Evolutionary conservation across 2,329 filamentous ascomycete species (phyloP).

Genomic region (Parastagonospora avenae): DNA sequence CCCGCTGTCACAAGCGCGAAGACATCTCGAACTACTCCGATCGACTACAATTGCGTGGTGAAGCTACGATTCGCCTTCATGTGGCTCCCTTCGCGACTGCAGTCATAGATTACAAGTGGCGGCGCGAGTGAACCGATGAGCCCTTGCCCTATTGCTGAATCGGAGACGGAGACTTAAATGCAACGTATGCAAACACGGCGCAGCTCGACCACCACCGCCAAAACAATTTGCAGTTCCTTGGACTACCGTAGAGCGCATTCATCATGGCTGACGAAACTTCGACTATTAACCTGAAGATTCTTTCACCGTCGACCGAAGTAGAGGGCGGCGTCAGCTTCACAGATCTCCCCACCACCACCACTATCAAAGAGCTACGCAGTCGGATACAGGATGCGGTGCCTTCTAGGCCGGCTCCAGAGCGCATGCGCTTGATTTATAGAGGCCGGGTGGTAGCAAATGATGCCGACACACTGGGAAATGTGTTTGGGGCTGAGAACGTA

Average conservation of each 20-base stretch:
- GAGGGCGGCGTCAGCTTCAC: conserved; percentile 40
- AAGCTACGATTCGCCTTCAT: background rate
- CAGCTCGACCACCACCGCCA: conserved; percentile 5
- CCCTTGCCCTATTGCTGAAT: conserved; percentile 14
- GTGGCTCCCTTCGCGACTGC: background rate
- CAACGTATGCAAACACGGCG: conserved; percentile 40
- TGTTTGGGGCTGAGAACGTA: conserved; percentile 59
- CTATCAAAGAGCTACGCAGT: conserved; percentile 58
- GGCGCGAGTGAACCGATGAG: conserved; percentile 10
- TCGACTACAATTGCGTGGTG: too few species aligned
- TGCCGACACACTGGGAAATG: conserved; percentile 53
- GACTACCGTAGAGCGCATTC: background rate
- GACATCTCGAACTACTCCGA: background rate
- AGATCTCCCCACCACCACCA: conserved; percentile 46
- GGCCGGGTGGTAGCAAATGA: conserved; percentile 60
- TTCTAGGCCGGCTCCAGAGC: conserved; percentile 40
- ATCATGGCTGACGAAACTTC: conserved; percentile 31
- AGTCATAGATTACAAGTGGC: background rate
- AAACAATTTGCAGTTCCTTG: conserved; percentile 1
- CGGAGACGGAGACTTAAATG: conserved; percentile 28
- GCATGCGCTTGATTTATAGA: conserved; percentile 64
- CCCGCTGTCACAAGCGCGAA: background rate
- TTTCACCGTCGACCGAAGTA: conserved; percentile 47
- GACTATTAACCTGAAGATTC: conserved; percentile 45
- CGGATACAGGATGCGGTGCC: conserved; percentile 58